Base-by-base conservation (phyloP, 768 basidiomycete species). In the Lactarius deliciosus region DNA sequence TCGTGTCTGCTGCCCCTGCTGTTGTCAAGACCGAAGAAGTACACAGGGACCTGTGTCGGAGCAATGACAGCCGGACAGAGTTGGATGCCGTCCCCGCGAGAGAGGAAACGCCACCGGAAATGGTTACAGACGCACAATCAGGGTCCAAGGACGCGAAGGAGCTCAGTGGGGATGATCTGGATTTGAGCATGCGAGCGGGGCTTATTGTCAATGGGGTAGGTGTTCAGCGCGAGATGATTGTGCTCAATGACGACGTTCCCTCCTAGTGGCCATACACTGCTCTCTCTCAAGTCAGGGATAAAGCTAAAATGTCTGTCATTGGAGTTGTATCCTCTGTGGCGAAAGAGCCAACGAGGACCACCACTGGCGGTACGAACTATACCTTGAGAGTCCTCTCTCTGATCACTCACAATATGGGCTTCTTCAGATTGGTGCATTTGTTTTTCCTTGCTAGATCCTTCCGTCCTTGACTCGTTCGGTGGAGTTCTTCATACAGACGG, bases 371-470 rank as follows among this genome's bases (percentile, higher is more conserved):
- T 78, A 41, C 34, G 77, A 69, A 30, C 18, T 22, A 66, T 30
- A 63, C 64, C 45, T 28, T 20, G 30, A 57, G 18, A 11, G 28
- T 16, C 18, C 50, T 22, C 45, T 54, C 53, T 22, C 45, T 54
- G 36, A 22, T 47, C 59, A 40, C 64, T 41, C 60, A 45, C 43
- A 38, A 60, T 40, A 55, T 61, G 30, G 22, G 13, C 16, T 53
- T 55, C 20, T 64, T 18, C 64, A 89, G 88, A 87, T 41, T 82
- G 77, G 79, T 71, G 63, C 69, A 73, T 79, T 53, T 80, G 75
- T 40, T 64, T 89, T 20, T 74, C 74, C 11, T 72, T 90, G 18
- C 78, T 82, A 9, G 89, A 90, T 70, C 81, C 83, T 3, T 84
- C 84, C 32, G 80, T 78, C 56, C 74, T 74, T n/a, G 69, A 73